Evolutionary conservation across 495 filamentous ascomycete species (phyloP).

Genomic region (Terfezia boudieri): DNA sequence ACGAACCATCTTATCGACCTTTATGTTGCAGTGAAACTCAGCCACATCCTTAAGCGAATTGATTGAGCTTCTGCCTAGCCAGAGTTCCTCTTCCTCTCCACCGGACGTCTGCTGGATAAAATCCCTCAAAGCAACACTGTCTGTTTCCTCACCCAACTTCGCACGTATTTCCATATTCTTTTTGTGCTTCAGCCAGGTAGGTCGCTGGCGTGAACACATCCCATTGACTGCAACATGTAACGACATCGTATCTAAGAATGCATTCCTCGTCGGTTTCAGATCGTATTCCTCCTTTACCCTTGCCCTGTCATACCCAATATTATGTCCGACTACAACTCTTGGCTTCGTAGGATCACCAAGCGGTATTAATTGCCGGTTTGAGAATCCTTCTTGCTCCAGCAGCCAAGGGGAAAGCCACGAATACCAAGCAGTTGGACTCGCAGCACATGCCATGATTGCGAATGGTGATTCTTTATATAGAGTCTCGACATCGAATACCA

Average conservation of each 20-base stretch:
- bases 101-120: slow-evolving; percentile 8
- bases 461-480: slow-evolving; percentile 82
- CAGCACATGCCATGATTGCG: slow-evolving; percentile 91
- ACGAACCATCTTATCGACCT: slow-evolving; percentile 73
- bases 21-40: slow-evolving; percentile 79
- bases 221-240: slow-evolving; percentile 94
- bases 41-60: slow-evolving; percentile 93
- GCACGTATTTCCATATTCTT: slow-evolving; percentile 73
- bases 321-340: slow-evolving; percentile 75
- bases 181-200: slow-evolving; percentile 88
- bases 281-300: slow-evolving; percentile 78
- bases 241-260: slow-evolving; percentile 94
- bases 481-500: slow-evolving; percentile 92
- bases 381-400: slow-evolving; percentile 44
- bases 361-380: slow-evolving; percentile 59
- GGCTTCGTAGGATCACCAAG: slow-evolving; percentile 47
- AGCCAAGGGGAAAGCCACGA: slow-evolving; percentile 95
- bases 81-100: slow-evolving; percentile 82
- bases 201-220: slow-evolving; percentile 92
- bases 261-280: slow-evolving; percentile 56
- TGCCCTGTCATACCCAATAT: slow-evolving; percentile 86
- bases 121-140: slow-evolving; percentile 20
- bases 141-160: slow-evolving; percentile 47
- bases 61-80: slow-evolving; percentile 81
- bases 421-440: slow-evolving; percentile 76